These are phyloP conservation scores for Sisymbrium altissimum DNA, from an alignment of 345 rosid species.

Conservation along the genomic window DNA sequence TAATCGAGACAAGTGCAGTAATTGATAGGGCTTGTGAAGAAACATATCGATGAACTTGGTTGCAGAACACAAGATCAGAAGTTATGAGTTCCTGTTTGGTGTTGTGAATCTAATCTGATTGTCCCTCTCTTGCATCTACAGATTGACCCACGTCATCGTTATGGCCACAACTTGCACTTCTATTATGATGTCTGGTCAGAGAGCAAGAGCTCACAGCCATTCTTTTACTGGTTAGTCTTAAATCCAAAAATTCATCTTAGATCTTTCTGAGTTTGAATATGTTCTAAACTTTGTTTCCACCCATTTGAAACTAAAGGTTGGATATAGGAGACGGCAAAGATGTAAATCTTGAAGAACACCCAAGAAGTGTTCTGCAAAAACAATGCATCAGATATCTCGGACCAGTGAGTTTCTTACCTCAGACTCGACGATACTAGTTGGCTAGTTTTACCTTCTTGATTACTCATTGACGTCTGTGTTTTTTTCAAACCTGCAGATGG, in stretches of 20 bases:
- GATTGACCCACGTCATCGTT: constrained; percentile 92
- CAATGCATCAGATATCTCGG: constrained; percentile 66
- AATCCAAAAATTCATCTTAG: neutral
- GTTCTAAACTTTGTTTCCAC: constrained; percentile 24
- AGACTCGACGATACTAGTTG: neutral
- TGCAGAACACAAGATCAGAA: neutral
- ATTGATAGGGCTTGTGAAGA: neutral
- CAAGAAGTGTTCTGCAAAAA: constrained; percentile 47
- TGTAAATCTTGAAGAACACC: constrained; percentile 46
- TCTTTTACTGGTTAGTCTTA: constrained; percentile 63
- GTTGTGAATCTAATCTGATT: neutral
- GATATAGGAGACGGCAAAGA: constrained; percentile 78
- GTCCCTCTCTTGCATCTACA: constrained; percentile 21
- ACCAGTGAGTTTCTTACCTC: constrained; percentile 43
- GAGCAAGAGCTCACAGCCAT: constrained; percentile 62
- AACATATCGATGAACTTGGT: neutral
- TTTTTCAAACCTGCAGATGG: constrained; percentile 41
- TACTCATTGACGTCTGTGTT: neutral
- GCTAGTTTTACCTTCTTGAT: neutral
- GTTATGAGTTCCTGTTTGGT: neutral
- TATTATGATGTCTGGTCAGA: constrained; percentile 68
- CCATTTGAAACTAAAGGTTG: constrained; percentile 50
- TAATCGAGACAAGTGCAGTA: neutral
- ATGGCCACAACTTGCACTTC: constrained; percentile 87
- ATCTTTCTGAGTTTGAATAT: neutral